A percentile compares a stretch with the other conserved stretches of the same genome.
Conservation (phyloP, 2,329 filamentous ascomycete species). For the Hypoxylon sp. region DNA sequence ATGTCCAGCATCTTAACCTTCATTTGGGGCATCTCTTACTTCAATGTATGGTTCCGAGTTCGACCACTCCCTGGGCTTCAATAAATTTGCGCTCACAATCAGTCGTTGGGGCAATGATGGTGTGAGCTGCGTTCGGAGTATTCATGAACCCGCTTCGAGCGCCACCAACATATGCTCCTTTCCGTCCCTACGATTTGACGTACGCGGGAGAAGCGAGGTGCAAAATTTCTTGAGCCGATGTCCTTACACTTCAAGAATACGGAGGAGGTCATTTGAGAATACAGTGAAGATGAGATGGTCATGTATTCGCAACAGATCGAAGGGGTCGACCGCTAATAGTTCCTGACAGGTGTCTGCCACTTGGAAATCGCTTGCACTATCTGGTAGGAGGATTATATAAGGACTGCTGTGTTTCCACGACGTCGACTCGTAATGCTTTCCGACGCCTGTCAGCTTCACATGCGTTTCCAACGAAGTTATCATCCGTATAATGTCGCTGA, state of each 20-base stretch:
- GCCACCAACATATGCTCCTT: slow-evolving; percentile 2
- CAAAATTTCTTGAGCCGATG: no score
- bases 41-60: slow-evolving; percentile 5
- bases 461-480: background rate
- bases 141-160: slow-evolving; percentile 3
- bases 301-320: no score
- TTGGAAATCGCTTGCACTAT: background rate
- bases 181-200: background rate
- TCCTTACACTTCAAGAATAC: no score
- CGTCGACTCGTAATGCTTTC: background rate
- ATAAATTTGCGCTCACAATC: slow-evolving; percentile 9
- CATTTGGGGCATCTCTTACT: background rate
- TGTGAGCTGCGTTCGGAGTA: slow-evolving; percentile 1
- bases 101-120: background rate
- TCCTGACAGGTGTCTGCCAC: background rate
- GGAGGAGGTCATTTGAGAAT: background rate
- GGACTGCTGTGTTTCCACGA: background rate
- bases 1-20: no score
- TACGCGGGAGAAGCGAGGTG: background rate
- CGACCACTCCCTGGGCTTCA: slow-evolving; percentile 8
- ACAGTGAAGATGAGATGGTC: no score
- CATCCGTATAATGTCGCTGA: background rate
- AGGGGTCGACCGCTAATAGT: no score
- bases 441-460: background rate
- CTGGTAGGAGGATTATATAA: background rate